Evolutionary conservation across 441 rosid genomes (phyloP).

Genomic region (Populus hybrid): DNA sequence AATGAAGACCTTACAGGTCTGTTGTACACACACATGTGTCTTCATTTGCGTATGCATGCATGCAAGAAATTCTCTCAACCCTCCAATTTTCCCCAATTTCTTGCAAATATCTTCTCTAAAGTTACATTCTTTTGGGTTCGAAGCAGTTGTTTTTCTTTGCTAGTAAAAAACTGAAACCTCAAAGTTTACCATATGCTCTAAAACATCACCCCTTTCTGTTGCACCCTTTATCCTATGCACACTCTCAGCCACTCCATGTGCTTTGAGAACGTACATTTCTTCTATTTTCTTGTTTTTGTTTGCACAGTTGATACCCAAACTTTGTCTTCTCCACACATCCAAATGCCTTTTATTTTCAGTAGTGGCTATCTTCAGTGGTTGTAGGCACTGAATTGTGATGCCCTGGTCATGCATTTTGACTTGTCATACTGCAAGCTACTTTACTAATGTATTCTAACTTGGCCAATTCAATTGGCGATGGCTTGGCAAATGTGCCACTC

Average conservation of each 20-base stretch:
- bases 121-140: background rate
- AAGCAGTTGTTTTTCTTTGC: background rate
- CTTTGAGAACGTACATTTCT: background rate
- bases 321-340: slow-evolving; percentile 1
- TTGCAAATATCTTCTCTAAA: background rate
- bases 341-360: background rate
- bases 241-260: background rate
- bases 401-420: background rate
- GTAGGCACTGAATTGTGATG: background rate
- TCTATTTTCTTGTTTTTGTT: background rate
- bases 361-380: background rate
- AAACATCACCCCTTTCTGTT: background rate
- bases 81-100: background rate
- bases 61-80: background rate
- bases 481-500: background rate
- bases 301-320: background rate
- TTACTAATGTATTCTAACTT: background rate
- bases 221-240: background rate
- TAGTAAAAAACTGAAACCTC: background rate
- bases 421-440: background rate
- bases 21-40: background rate
- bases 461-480: background rate
- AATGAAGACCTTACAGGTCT: slow-evolving; percentile 74
- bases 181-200: background rate
- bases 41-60: background rate